A percentile compares a stretch with the other conserved stretches of the same genome.
phyloP scores from a whole-genome alignment of 371 early-diverging fungal species.

The Dentiscutata heterogama region DNA sequence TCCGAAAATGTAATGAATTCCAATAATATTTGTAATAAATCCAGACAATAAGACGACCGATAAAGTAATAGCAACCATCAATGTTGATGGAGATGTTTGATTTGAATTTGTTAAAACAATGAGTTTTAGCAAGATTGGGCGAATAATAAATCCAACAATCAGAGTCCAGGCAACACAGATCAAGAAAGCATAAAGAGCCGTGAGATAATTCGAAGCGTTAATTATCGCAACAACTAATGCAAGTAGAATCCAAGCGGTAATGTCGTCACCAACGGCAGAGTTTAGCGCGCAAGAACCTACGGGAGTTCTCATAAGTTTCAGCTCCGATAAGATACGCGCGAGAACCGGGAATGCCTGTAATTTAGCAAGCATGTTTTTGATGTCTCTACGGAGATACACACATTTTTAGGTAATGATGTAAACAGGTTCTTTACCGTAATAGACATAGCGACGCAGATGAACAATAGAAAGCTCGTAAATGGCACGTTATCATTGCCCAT shows the following conservation, averaged over 20 bases:
- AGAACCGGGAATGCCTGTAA: constrained; percentile 88
- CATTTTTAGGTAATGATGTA: no score
- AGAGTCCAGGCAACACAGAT: constrained; percentile 68
- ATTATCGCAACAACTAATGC: constrained; percentile 84
- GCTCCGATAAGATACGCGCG: constrained; percentile 92
- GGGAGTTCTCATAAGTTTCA: constrained; percentile 81
- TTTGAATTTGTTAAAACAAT: constrained; percentile 58
- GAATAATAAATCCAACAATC: constrained; percentile 68
- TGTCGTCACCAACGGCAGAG: constrained; percentile 90
- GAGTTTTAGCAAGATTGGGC: constrained; percentile 63
- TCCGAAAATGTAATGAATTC: constrained; percentile 95
- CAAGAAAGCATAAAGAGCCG: constrained; percentile 78
- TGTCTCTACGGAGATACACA: no score
- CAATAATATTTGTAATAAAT: constrained; percentile 88
- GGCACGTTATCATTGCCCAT: constrained; percentile 50
- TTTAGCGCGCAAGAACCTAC: constrained; percentile 88
- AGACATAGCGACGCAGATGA: constrained; percentile 90
- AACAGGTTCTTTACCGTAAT: constrained; percentile 70
- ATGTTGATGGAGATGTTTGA: constrained; percentile 66
- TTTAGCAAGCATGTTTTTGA: neutral
- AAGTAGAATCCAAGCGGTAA: constrained; percentile 86
- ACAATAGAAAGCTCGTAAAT: constrained; percentile 80
- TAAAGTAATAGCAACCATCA: constrained; percentile 75
- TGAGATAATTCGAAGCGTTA: constrained; percentile 68
- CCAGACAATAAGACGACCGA: constrained; percentile 72